A percentile compares a stretch with the other conserved stretches of the same genome.
These are phyloP conservation scores for Cladosporium sp. DNA, from an alignment of 2,329 filamentous ascomycete genomes.

Conservation along the genomic window DNA sequence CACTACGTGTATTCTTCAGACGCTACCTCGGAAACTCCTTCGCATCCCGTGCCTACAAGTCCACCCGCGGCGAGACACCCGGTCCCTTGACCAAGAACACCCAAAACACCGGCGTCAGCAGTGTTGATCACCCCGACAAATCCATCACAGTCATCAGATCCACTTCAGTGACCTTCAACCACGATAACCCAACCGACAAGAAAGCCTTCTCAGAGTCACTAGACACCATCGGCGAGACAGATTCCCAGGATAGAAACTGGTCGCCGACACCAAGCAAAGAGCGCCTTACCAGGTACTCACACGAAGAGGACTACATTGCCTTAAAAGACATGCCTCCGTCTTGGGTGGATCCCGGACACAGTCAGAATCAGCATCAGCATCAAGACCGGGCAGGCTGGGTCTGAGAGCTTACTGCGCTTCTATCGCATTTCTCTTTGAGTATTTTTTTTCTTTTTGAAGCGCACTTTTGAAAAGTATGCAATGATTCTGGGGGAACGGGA, in stretches of 20 bases:
- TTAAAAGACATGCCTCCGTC: neutral
- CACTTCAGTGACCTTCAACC: constrained; percentile 3
- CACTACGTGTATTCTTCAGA: constrained; percentile 41
- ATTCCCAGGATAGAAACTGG: neutral
- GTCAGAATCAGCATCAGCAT: no score
- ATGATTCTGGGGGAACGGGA: no score
- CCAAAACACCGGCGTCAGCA: neutral
- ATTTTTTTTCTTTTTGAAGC: no score
- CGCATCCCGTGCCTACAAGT: constrained; percentile 10
- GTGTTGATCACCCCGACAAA: neutral
- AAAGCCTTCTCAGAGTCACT: neutral
- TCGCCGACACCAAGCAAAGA: neutral
- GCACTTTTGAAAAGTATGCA: no score
- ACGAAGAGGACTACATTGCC: constrained; percentile 4
- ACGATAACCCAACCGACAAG: neutral
- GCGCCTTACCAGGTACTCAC: constrained; percentile 4
- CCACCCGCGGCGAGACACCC: constrained; percentile 4
- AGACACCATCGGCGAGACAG: neutral
- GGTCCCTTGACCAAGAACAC: neutral
- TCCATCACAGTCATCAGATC: constrained; percentile 5
- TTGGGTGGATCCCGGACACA: neutral
- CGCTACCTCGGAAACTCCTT: constrained; percentile 31
- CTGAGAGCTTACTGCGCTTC: no score
- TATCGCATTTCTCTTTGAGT: no score
- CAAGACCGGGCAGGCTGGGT: no score